Evolutionary conservation across 164 flowering plant species (phyloP).

Genomic region (Magnolia changhungtana): DNA sequence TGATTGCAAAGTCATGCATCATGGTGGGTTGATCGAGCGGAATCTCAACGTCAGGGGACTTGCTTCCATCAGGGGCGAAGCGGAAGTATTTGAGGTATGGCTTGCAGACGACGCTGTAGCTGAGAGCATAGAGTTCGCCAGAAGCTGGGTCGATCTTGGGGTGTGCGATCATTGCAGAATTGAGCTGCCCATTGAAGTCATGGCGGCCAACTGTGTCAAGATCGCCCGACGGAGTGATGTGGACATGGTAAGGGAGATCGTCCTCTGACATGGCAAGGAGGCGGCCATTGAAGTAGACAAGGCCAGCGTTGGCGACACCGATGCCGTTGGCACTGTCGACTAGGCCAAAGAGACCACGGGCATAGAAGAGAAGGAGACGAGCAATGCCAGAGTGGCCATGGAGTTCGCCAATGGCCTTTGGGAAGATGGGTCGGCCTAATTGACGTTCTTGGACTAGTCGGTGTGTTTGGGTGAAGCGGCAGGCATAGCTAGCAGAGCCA

Average conservation of each 20-base stretch:
- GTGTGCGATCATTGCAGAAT: conserved; percentile 86
- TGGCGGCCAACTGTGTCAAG: conserved; percentile 64
- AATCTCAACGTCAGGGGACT: conserved; percentile 76
- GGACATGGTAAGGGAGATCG: conserved; percentile 54
- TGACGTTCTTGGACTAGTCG: conserved; percentile 60
- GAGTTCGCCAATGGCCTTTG: conserved; percentile 90
- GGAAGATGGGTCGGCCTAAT: conserved; percentile 72
- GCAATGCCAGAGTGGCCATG: conserved; percentile 92
- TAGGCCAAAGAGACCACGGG: conserved; percentile 56
- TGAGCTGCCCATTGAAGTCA: conserved; percentile 58
- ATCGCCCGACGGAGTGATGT: conserved; percentile 56
- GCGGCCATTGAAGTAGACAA: conserved; percentile 69
- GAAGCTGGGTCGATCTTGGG: conserved; percentile 85
- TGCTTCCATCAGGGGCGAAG: conserved; percentile 54
- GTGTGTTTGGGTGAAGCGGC: conserved; percentile 71
- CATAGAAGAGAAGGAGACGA: conserved; percentile 62
- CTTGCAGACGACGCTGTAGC: conserved; percentile 76
- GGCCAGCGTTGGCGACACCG: conserved; percentile 93
- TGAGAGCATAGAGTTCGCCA: conserved; percentile 67
- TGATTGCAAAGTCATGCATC: conserved; percentile 96
- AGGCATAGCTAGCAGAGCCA: conserved; percentile 64
- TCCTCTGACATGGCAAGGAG: conserved; percentile 91
- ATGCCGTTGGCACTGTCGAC: conserved; percentile 57
- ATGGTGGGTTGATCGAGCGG: conserved; percentile 63
- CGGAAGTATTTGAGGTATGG: conserved; percentile 81